Evolutionary conservation across 208 protist genomes (phyloP).

Genomic region (Tritrichomonas foetus): DNA sequence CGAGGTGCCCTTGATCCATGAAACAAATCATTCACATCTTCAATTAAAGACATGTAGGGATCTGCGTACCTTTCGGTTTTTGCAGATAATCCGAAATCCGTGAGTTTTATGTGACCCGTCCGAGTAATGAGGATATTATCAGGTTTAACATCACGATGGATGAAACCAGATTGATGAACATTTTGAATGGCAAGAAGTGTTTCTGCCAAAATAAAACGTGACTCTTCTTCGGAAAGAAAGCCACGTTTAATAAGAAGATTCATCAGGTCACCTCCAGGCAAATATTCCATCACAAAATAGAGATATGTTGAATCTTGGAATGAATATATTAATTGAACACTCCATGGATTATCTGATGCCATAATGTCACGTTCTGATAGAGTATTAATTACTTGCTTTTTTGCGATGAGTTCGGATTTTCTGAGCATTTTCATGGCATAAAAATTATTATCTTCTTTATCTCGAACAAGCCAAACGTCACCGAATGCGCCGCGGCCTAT

Average conservation of each 20-base stretch:
- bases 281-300: constrained; percentile 71
- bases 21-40: neutral
- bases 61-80: neutral
- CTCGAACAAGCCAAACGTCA: constrained; percentile 22
- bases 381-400: constrained; percentile 53
- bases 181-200: constrained; percentile 60
- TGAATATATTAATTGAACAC: constrained; percentile 64
- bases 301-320: constrained; percentile 65
- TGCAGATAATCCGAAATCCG: constrained; percentile 54
- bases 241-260: constrained; percentile 61
- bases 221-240: constrained; percentile 59
- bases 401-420: neutral
- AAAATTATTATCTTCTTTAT: constrained; percentile 22
- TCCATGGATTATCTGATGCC: constrained; percentile 53
- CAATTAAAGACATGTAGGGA: neutral
- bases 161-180: constrained; percentile 60
- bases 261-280: constrained; percentile 70
- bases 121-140: constrained; percentile 49
- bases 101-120: constrained; percentile 55
- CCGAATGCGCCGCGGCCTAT: neutral
- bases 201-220: constrained; percentile 67
- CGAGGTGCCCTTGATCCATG: neutral
- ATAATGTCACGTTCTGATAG: constrained; percentile 58
- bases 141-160: constrained; percentile 61
- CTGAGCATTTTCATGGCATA: constrained; percentile 9